Base-by-base conservation (phyloP, 2,329 filamentous ascomycete genomes). In the Curvularia hawaiiensis region DNA sequence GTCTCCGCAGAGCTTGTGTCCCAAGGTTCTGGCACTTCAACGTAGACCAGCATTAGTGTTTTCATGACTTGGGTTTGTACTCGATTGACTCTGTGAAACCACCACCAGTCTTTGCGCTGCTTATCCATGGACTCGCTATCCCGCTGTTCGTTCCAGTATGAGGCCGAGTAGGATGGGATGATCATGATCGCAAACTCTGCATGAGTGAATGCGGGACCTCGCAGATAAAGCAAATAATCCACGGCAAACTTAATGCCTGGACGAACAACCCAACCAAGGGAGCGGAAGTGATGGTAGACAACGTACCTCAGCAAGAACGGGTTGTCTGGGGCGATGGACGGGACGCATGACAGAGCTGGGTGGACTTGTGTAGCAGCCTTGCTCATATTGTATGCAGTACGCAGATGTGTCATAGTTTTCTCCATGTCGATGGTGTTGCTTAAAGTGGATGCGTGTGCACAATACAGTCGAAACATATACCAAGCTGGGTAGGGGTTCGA, bases 231-330 rank as follows among this genome's bases (percentile, higher is more conserved):
- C n/a, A 99, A 80, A 80, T 91, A 97, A 75, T 99, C 95, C 10
- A 92, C 90, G 22, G 91, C 91, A 68, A 99, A 99, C 72, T 99
- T 99, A 73, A 96, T 88, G 35, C 95, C 96, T 5, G 90, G 88
- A 14, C 96, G 89, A 0, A 96, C 90, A 1, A 97, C 91, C 94
- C 95, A 99, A 24, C 95, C 95, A 0, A 98, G 82, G 0, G 92
- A 96, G 38, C 95, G 89, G 79, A 97, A 99, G 74, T 99, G 94
- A 73, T 99, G 95, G 75, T 97, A 99, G 18, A 91, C 91, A 12
- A 87, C 88, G 70, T 98, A 99, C 56, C 91, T 88, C 0, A 97
- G 75, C 20, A 98, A 79, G 75, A 99, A 99, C 0, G 86, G 84
- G 68, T 96, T 91, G 73, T 97, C 92, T 0, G 92, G 87, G 16